A percentile compares a stretch with the other conserved stretches of the same genome.
Evolutionary conservation across 2,329 filamentous ascomycete genomes (phyloP).

Genomic region (Fusarium albidum): DNA sequence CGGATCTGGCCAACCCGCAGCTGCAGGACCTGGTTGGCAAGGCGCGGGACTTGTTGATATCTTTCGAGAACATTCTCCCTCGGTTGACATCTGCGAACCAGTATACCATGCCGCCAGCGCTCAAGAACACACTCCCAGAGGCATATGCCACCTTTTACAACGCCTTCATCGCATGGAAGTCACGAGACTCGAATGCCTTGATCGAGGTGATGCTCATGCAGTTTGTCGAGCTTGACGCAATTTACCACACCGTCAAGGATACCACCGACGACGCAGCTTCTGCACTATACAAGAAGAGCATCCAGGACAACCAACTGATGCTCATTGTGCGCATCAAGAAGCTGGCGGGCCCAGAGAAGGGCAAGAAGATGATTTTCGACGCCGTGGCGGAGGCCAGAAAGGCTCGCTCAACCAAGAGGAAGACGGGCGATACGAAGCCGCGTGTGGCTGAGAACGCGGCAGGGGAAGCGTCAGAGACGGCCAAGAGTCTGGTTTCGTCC

Average conservation of each 20-base stretch:
- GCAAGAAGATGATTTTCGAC: conserved; percentile 76
- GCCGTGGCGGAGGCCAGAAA: conserved; percentile 77
- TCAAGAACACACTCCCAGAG: conserved; percentile 70
- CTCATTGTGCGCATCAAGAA: conserved; percentile 82
- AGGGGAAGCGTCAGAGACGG: conserved; percentile 48
- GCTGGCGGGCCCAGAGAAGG: conserved; percentile 75
- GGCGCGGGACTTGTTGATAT: conserved; percentile 77
- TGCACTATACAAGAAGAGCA: conserved; percentile 80
- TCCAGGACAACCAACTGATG: conserved; percentile 82
- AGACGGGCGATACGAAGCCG: conserved; percentile 74
- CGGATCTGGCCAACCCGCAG: conserved; percentile 67
- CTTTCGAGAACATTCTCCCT: conserved; percentile 78
- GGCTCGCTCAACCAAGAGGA: conserved; percentile 69
- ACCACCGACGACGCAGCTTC: conserved; percentile 77
- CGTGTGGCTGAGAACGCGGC: conserved; percentile 64
- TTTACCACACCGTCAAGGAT: conserved; percentile 84
- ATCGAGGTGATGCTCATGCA: conserved; percentile 88
- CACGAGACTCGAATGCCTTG: conserved; percentile 78
- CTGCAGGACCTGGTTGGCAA: conserved; percentile 78
- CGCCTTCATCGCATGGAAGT: conserved; percentile 85
- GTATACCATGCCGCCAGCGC: conserved; percentile 70
- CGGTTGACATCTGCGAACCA: conserved; percentile 72
- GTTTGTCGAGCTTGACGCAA: conserved; percentile 84
- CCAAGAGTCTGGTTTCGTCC: conserved; percentile 48
- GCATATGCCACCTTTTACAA: conserved; percentile 78